Base-by-base conservation (phyloP, 495 filamentous ascomycete species). In the Pseudoneurospora amorphoporcata region DNA sequence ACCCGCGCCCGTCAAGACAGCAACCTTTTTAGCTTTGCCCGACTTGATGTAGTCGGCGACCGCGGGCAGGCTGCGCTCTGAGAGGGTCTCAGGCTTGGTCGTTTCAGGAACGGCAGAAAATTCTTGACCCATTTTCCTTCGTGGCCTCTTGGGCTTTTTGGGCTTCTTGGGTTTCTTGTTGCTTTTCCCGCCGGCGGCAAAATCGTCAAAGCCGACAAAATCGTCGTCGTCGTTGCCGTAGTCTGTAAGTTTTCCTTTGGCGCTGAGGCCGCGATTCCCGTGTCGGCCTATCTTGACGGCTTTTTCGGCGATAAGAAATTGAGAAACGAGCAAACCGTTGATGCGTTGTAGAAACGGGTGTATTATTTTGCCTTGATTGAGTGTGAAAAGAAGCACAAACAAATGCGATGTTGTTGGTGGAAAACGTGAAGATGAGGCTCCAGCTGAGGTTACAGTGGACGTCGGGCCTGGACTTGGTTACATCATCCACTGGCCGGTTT, bases 1-100 rank as follows among this genome's bases (percentile, higher is more conserved):
- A 58, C 89, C 89, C 19, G 88, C 88, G 69, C 88, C 88, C 14
- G 85, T 88, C 91, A 98, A 92, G 73, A 97, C 90, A 37, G 97
- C 93, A 69, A 98, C 88, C 65, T 86, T 86, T 58, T 86, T 85
- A 19, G 88, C 91, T 69, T 84, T 78, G 41, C 89, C 89, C 76
- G 90, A 85, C 70, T 87, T 88, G 78, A 97, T 92, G 77, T 90
- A 89, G 39, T 91, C 88, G 37, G 92, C 94, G 43, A 97, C 85
- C 4, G 87, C 91, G 35, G 90, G 84, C 4, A 97, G 77, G 37
- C 86, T 91, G 69, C 94, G 88, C 19, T 87, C 86, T 38, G 86
- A 82, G 19, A 98, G 84, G 2, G 88, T 91, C 70, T 86, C 80
- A 4, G 94, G 86, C 19, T 86, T 86, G 37, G 86, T 87, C 75